phyloP scores from a whole-genome alignment of 2,329 filamentous ascomycete species.

The Cyanodermella asteris region DNA sequence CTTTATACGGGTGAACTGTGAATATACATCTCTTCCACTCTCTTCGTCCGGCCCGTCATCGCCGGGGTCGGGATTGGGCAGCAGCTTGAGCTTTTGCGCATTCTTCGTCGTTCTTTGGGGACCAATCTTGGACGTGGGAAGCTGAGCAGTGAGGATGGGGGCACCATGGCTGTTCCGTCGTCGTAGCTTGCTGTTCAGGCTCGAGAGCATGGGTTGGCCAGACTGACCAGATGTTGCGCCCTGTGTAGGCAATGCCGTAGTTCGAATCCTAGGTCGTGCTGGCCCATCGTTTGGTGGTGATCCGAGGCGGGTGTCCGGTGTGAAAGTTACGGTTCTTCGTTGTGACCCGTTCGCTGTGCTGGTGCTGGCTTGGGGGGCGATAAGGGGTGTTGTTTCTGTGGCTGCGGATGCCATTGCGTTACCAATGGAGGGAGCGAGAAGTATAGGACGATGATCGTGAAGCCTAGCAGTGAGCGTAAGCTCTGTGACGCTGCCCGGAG shows the following conservation, averaged over 20 bases:
- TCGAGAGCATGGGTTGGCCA: slow-evolving; percentile 44
- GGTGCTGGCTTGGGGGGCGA: slow-evolving; percentile 8
- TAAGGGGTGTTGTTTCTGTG: slow-evolving; percentile 21
- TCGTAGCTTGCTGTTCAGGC: slow-evolving; percentile 70
- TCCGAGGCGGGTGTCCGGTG: slow-evolving; percentile 22
- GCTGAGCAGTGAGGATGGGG: slow-evolving; percentile 23
- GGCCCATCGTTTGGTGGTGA: too few relatives aligned
- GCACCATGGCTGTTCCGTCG: slow-evolving; percentile 65
- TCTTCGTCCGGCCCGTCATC: slow-evolving; percentile 66
- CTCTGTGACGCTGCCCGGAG: too few relatives aligned
- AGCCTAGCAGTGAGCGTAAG: too few relatives aligned
- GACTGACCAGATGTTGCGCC: slow-evolving; percentile 16
- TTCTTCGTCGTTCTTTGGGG: slow-evolving; percentile 90
- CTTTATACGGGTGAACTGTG: slow-evolving; percentile 93
- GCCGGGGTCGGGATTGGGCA: slow-evolving; percentile 70
- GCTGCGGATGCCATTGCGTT: slow-evolving; percentile 14
- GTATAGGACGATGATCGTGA: too few relatives aligned
- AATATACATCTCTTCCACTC: slow-evolving; percentile 86
- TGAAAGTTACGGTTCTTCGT: slow-evolving; percentile 25
- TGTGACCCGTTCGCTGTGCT: slow-evolving; percentile 11
- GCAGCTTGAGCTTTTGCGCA: slow-evolving; percentile 88
- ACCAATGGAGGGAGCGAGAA: too few relatives aligned
- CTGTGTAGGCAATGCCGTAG: slow-evolving; percentile 19
- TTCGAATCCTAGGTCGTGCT: slow-evolving; percentile 18
- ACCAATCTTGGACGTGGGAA: slow-evolving; percentile 48